A percentile compares a stretch with the other conserved stretches of the same genome.
phyloP scores from a whole-genome alignment of 768 basidiomycete species.

The Amanita exitialis region DNA sequence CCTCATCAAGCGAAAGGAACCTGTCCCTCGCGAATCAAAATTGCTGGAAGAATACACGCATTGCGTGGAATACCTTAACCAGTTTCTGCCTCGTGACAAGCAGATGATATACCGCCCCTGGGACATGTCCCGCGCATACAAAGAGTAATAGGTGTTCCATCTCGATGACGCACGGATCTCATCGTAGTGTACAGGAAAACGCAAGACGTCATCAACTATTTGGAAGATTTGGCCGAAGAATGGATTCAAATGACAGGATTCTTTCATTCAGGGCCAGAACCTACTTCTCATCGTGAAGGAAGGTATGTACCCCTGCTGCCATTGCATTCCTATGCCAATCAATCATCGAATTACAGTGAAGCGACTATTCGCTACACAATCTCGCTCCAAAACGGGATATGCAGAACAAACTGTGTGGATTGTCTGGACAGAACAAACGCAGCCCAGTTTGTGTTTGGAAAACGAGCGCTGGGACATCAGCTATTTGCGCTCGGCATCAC shows the following conservation, averaged over 20 bases:
- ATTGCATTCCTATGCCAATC: not conserved
- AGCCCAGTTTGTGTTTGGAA: slow-evolving; percentile 94
- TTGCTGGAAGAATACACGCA: slow-evolving; percentile 85
- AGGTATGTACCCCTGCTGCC: slow-evolving; percentile 20
- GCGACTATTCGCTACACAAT: slow-evolving; percentile 54
- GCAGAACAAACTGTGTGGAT: slow-evolving; percentile 93
- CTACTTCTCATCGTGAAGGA: slow-evolving; percentile 49
- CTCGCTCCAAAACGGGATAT: slow-evolving; percentile 83
- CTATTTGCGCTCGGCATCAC: slow-evolving; percentile 90
- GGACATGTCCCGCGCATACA: slow-evolving; percentile 95
- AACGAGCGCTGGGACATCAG: slow-evolving; percentile 90
- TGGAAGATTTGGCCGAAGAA: slow-evolving; percentile 93
- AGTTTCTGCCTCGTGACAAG: slow-evolving; percentile 80
- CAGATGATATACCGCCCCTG: slow-evolving; percentile 89
- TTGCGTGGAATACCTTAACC: slow-evolving; percentile 89
- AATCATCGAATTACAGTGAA: slow-evolving; percentile 16
- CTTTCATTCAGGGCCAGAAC: slow-evolving; percentile 91
- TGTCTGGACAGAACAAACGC: slow-evolving; percentile 96
- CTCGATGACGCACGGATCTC: not conserved
- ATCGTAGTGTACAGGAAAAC: slow-evolving; percentile 52
- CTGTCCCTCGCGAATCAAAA: slow-evolving; percentile 80
- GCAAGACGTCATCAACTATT: slow-evolving; percentile 89
- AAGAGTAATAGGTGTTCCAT: slow-evolving; percentile 45
- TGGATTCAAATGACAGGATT: slow-evolving; percentile 86
- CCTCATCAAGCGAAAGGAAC: slow-evolving; percentile 80